Base-by-base conservation (phyloP, 2,329 filamentous ascomycete species). In the Nakataea oryzae region DNA sequence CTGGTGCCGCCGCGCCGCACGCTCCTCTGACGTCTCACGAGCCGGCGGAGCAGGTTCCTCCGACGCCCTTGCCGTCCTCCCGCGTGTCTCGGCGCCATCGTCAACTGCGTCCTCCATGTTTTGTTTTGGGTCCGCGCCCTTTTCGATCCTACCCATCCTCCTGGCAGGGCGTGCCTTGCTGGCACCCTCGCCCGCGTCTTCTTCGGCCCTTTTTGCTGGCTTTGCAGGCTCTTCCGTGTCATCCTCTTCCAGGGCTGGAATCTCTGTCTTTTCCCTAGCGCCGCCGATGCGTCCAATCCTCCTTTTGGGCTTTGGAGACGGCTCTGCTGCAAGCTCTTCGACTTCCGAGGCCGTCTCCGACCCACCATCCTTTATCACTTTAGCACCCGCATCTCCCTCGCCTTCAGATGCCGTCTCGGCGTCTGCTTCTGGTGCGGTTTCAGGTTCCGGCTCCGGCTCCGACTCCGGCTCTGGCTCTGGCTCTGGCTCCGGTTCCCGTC, bases 1-100 rank as follows among this genome's bases (percentile, higher is more conserved):
- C n/a, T 76, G 74, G 59, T 81, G 75, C 64, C 78, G 80, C 47
- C 79, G 74, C 63, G 82, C 78, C 3, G 81, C 80, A 29, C 76
- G 71, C 60, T 81, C 77, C 65, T 74, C 72, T 3, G 77, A 78
- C 0, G 74, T 78, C 64, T 79, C 78, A 62, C 75, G 74, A 30
- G 70, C 67, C 27, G 55, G 57, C 32, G 65, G 59, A 65, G 73
- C 70, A 24, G 66, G 57, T 54, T 71, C 59, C 21, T 32, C 32
- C 11, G 59, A 56, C 1, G 28, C 41, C 41, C 41, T 50, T 8
- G 41, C 17, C 21, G 50, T 21, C 21, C 59, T 50, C 14, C 59
- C 59, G 24, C 59, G 59, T 3, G 9, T 34, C 29, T 30, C 59
- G 30, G n/a, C 29, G 7, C 24, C 13, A 14, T 13, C 62, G 32